Base-by-base conservation (phyloP, 148 eudicot genomes). In the Simmondsia chinensis region DNA sequence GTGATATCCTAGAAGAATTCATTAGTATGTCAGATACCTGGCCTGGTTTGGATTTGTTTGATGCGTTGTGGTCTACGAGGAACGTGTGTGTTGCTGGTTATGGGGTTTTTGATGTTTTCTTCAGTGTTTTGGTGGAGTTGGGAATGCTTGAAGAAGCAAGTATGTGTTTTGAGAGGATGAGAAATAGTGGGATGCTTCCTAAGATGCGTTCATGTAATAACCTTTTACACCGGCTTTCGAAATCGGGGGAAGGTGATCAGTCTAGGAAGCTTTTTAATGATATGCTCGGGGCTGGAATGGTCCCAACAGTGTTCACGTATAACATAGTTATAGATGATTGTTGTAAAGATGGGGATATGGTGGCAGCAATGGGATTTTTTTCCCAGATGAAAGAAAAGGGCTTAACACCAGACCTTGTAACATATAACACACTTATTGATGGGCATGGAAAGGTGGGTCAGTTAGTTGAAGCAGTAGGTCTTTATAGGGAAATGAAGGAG, bases 361-460 rank as follows among this genome's bases (percentile, higher is more conserved):
- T 52, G 32, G 63, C 65, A 39, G 95, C 88, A 3, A 57, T 50
- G 53, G 50, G 56, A 45, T 62, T 79, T 73, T 82, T 82, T 52
- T 15, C 15, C 11, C 61, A 63, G 52, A 91, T 91, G 97, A 79
- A 76, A 45, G 38, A 65, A 8, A 48, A 30, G 50, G 76, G 93
- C 14, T 12, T 85, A 39, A 31, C 43, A 33, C 95, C 97, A 0
- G 97, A 91, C 66, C 63, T 77, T 60, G 77, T 91, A 63, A 85
- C 97, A 2, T 91, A 85, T 55, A 91, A 91, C 70, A 71, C 88
- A 15, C 77, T 91, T 20, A 79, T 91, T 43, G 94, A 91, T 56
- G 95, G 81, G 22, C 63, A 73, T 61, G 97, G 97, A 30, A 91
- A 82, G 68, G 56, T 65, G 47, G 97, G 95, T n/a, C 57, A 72